Evolutionary conservation across 148 eudicot genomes (phyloP).

Genomic region (Drosera capensis): DNA sequence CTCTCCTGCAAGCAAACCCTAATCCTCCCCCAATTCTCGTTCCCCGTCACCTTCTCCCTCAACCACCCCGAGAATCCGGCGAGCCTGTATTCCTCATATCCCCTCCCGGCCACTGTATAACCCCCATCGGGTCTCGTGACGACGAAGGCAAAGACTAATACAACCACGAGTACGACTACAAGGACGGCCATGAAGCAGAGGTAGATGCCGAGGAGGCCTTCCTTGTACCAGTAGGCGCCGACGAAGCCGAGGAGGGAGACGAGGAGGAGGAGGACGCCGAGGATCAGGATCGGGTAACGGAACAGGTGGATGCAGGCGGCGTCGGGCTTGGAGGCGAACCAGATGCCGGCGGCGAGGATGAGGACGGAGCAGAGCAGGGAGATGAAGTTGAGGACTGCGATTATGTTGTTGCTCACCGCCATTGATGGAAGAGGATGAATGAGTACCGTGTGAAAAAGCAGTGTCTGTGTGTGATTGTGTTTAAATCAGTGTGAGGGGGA

Average conservation of each 20-base stretch:
- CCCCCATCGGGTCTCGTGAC: constrained; percentile 56
- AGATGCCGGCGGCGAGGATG: constrained; percentile 67
- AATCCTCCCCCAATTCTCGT: constrained; percentile 54
- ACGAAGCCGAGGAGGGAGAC: constrained; percentile 57
- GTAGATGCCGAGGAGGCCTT: constrained; percentile 48
- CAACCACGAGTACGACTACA: constrained; percentile 31
- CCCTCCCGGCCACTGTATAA: constrained; percentile 33
- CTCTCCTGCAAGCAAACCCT: constrained; percentile 53
- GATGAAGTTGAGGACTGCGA: constrained; percentile 64
- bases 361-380: constrained; percentile 74
- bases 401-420: constrained; percentile 88
- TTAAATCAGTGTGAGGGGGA: no score
- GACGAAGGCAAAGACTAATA: constrained; percentile 64
- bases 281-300: constrained; percentile 62
- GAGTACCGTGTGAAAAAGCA: no score
- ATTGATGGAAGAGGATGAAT: no score
- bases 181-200: constrained; percentile 63
- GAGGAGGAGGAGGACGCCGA: constrained; percentile 45
- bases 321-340: constrained; percentile 82
- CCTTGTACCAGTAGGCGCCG: constrained; percentile 72
- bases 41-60: constrained; percentile 36
- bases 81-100: constrained; percentile 51
- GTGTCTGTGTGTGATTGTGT: no score
- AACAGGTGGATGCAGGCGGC: constrained; percentile 69
- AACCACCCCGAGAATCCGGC: constrained; percentile 64